A percentile compares a stretch with the other conserved stretches of the same genome.
Conservation (phyloP, 148 eudicot species). For the Rhododendron vialii region DNA sequence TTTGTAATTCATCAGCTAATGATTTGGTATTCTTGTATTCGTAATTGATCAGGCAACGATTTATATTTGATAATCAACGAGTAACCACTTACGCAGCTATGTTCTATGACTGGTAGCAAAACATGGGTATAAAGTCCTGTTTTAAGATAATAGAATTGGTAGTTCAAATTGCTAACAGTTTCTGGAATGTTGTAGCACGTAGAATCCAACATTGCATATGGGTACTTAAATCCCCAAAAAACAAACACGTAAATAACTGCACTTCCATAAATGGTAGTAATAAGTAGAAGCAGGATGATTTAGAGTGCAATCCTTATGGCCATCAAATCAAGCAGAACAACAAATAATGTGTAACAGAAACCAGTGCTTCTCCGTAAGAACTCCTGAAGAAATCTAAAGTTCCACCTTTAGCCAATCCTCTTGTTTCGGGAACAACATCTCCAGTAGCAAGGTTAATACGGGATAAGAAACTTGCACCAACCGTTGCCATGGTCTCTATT, state of each 20-base stretch:
- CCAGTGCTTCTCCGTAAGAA: background rate
- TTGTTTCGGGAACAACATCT: conserved; percentile 89
- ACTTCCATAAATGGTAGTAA: background rate
- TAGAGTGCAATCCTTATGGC: background rate
- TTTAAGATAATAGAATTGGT: background rate
- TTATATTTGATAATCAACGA: background rate
- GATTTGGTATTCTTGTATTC: background rate
- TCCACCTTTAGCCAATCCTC: conserved; percentile 81
- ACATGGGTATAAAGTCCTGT: background rate
- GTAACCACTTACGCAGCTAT: background rate
- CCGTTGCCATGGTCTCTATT: conserved; percentile 54
- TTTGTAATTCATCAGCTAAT: background rate
- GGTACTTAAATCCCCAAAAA: background rate
- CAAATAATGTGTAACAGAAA: background rate
- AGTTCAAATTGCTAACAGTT: too few relatives aligned
- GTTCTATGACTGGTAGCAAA: background rate
- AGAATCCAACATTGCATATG: background rate
- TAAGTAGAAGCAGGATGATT: background rate
- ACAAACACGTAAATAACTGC: background rate
- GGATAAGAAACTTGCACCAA: conserved; percentile 69
- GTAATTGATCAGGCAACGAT: background rate
- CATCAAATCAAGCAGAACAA: conserved; percentile 12
- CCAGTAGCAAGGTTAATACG: conserved; percentile 89
- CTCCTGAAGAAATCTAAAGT: conserved; percentile 5
- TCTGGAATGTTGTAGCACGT: background rate